These are phyloP conservation scores for Asterella californica DNA, from an alignment of 225 moss, liverwort and hornwort species.

Conservation along the genomic window DNA sequence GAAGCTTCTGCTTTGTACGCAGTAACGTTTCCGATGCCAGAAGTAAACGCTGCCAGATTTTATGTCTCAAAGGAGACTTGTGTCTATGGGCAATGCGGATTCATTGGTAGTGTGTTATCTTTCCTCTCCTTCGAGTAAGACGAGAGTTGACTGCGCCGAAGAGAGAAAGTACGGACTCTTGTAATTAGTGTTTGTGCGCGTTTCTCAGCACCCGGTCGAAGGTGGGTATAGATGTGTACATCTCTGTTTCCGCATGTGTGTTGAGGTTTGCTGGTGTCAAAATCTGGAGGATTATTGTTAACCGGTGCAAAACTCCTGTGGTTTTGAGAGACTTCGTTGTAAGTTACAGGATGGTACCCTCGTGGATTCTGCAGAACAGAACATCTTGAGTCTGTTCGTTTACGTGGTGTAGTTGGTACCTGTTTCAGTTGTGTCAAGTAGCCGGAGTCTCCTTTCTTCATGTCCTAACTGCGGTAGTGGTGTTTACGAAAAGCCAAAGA, in stretches of 20 bases:
- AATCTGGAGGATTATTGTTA: too few species aligned
- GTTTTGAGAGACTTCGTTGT: too few species aligned
- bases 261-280: background rate
- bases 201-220: background rate
- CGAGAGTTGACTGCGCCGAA: background rate
- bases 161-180: background rate
- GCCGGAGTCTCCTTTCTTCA: too few species aligned
- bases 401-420: too few species aligned
- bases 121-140: background rate
- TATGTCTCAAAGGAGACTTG: background rate
- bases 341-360: too few species aligned
- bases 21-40: background rate
- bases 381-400: too few species aligned
- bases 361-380: too few species aligned
- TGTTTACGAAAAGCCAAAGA: too few species aligned
- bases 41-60: conserved; percentile 1
- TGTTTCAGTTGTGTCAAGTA: too few species aligned
- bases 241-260: background rate
- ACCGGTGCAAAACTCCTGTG: too few species aligned
- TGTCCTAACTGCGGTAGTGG: too few species aligned
- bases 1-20: background rate
- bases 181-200: background rate
- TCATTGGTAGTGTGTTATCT: background rate
- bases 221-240: background rate
- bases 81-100: background rate